A percentile compares a stretch with the other conserved stretches of the same genome.
These are phyloP conservation scores for Buddleja alternifolia DNA, from an alignment of 257 asterid species.

Conservation along the genomic window DNA sequence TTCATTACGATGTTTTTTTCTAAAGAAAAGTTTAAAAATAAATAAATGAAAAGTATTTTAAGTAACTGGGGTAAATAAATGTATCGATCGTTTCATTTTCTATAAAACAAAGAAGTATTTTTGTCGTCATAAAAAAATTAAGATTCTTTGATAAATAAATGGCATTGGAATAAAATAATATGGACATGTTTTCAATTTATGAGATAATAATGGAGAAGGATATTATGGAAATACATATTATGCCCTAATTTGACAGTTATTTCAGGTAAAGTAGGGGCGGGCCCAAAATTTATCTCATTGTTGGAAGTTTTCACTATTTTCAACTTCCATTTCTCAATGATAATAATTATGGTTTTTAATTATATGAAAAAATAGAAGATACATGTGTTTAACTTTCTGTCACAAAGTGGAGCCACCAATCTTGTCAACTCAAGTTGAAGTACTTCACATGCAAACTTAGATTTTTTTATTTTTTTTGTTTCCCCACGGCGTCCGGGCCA, in stretches of 20 bases:
- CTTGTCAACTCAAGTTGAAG: slow-evolving; percentile 14
- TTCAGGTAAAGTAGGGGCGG: slow-evolving; percentile 28
- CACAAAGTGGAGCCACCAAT: slow-evolving; percentile 27
- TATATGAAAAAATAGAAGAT: slow-evolving; percentile 19
- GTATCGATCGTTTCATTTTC: too few species aligned
- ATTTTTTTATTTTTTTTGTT: too few species aligned
- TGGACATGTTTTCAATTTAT: background rate
- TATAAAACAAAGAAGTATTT: background rate
- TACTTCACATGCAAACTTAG: background rate
- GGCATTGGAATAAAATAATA: background rate
- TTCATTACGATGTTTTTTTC: too few species aligned
- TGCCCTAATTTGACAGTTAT: slow-evolving; percentile 36
- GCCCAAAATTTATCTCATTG: slow-evolving; percentile 21
- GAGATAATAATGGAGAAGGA: background rate
- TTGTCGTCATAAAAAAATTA: background rate
- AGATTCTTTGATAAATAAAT: background rate
- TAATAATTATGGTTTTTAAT: slow-evolving; percentile 6
- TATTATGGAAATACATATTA: slow-evolving; percentile 14
- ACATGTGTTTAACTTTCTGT: slow-evolving; percentile 8
- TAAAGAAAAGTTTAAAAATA: too few species aligned
- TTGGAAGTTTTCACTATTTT: slow-evolving; percentile 28
- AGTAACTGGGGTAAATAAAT: too few species aligned
- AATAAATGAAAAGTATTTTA: too few species aligned
- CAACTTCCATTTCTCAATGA: slow-evolving; percentile 17
- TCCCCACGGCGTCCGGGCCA: too few species aligned